These are phyloP conservation scores for Protea cynaroides DNA, from an alignment of 164 flowering plant species.

Conservation along the genomic window DNA sequence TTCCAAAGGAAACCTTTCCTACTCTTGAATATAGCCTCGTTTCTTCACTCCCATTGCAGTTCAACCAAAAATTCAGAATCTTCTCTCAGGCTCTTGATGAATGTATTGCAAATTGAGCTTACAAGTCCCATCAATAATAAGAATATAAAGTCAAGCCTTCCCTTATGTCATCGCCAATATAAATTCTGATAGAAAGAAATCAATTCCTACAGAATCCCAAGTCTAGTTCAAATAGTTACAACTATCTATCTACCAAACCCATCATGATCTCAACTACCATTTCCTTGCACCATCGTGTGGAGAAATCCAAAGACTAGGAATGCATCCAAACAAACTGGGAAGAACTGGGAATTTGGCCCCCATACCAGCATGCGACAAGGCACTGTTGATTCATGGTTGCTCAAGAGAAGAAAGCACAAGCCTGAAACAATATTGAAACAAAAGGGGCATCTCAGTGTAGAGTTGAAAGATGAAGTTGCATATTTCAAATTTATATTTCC, in stretches of 20 bases:
- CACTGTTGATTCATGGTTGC: slow-evolving; percentile 18
- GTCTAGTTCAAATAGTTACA: not conserved
- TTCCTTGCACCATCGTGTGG: not conserved
- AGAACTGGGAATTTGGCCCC: slow-evolving; percentile 24
- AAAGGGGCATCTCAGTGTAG: not conserved
- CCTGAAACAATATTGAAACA: slow-evolving; percentile 18
- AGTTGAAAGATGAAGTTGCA: not conserved
- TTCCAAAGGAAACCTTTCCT: slow-evolving; percentile 3
- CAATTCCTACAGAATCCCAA: not conserved
- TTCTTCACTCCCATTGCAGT: not conserved
- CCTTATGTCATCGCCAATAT: not conserved
- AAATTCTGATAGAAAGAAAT: not conserved
- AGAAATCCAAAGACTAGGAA: slow-evolving; percentile 12
- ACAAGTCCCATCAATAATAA: not conserved
- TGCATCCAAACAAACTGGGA: slow-evolving; percentile 16
- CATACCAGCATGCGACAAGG: slow-evolving; percentile 19
- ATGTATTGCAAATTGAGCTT: too few species aligned
- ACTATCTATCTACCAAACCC: slow-evolving; percentile 29
- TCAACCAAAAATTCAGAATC: not conserved
- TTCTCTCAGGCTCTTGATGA: not conserved
- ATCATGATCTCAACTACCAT: slow-evolving; percentile 21
- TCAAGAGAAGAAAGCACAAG: slow-evolving; percentile 5
- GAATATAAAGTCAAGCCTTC: not conserved
- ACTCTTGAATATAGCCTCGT: not conserved
- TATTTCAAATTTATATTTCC: not conserved